Evolutionary conservation across 371 early-diverging fungal species (phyloP), one percentile per base, ranked within the genome.

Genomic region (Saksenaea oblongispora): DNA sequence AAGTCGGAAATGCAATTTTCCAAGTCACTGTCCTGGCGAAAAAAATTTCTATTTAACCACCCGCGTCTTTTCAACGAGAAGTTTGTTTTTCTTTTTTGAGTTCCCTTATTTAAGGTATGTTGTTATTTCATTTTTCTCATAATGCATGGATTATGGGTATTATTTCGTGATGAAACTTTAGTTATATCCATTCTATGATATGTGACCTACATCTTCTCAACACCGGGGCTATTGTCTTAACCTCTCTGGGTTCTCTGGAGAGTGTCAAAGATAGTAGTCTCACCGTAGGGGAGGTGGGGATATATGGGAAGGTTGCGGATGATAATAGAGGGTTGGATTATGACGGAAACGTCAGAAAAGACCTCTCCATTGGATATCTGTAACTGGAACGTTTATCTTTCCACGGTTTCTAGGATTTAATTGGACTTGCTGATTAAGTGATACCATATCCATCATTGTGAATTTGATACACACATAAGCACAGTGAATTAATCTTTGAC

Each of bases 161-260:
- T 22, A 22, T 22, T 47, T 47, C 22, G 55, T 66, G 73, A 73
- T 76, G 76, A 77, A 42, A 69, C 44, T 55, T 37, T 62, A 77
- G 78, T 77, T 77, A 71, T 66, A 77, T 77, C 78, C 78, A 77
- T 77, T 77, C 78, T 74, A 77, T 77, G 78, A 77, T 74, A 13
- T 34, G 74, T 58, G 74, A 72, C 59, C 70, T 72, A 74, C 78
- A 77, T 70, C 54, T 44, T 64, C 39, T 62, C 27, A 31, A 66
- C 66, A 59, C 68, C 57, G 70, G 9, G 26, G 41, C 44, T 18
- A 27, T 54, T 44, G 62, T 59, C 61, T 53, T 63, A 64, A 41
- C 58, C 59, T 28, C 47, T 56, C 62, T 63, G 68, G 74, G 78
- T 77, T 77, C 65, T 77, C 74, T 64, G 58, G 59, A 53, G 37